phyloP scores from a whole-genome alignment of 2,329 filamentous ascomycete species.

The Cercospora sojina region DNA sequence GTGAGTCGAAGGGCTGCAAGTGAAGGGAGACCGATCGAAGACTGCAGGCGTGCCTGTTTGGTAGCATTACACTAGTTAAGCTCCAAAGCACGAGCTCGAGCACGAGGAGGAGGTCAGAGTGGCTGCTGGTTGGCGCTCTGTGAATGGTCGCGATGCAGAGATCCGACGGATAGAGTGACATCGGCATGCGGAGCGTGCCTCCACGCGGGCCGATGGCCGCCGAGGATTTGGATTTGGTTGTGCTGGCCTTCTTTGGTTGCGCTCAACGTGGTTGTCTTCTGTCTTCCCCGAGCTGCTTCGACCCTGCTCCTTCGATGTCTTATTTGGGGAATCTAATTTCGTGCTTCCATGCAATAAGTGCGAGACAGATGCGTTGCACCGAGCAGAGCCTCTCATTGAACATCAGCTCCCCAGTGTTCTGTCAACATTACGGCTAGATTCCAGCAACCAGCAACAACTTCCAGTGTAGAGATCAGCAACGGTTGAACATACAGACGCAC shows the following conservation, averaged over 20 bases:
- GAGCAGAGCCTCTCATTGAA: not conserved
- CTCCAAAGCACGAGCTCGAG: not conserved
- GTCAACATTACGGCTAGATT: not conserved
- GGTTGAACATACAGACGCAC: not conserved
- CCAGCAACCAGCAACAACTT: not conserved
- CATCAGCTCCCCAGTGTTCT: not conserved
- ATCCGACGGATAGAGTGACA: not conserved
- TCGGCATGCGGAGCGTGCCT: not conserved
- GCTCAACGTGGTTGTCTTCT: not conserved
- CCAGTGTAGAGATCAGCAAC: not conserved
- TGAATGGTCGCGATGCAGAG: not conserved
- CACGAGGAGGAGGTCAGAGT: not conserved
- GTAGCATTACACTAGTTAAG: not conserved
- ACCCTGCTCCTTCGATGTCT: not conserved
- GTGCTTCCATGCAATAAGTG: not conserved
- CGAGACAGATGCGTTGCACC: not conserved
- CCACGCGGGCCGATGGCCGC: not conserved
- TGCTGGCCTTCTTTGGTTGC: not conserved
- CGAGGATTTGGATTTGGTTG: not conserved
- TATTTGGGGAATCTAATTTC: not conserved
- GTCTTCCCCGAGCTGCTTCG: not conserved
- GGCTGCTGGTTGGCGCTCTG: not conserved
- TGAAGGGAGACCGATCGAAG: not conserved
- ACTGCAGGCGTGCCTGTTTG: not conserved
- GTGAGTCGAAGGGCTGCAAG: not conserved